Evolutionary conservation across 768 basidiomycete species (phyloP).

Genomic region (Pisolithus orientalis): DNA sequence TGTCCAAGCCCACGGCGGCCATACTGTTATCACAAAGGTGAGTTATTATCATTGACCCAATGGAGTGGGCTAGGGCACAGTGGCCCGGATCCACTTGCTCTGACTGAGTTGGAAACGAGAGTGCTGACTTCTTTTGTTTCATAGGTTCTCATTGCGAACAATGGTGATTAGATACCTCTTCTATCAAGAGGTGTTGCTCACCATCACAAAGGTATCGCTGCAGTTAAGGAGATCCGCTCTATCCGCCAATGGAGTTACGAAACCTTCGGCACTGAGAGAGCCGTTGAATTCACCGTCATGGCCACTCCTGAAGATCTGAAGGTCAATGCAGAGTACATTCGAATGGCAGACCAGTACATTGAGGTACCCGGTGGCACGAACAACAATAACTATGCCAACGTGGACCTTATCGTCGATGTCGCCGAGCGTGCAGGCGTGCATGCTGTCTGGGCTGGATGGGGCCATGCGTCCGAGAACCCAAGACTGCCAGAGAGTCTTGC

Average conservation of each 20-base stretch:
- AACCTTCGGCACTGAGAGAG: conserved; percentile 93
- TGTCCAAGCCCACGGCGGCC: conserved; percentile 85
- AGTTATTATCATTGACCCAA: conserved; percentile 10
- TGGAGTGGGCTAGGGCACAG: neutral
- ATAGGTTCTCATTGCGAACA: conserved; percentile 97
- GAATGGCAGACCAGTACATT: conserved; percentile 99
- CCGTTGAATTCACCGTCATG: conserved; percentile 99
- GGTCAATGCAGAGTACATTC: conserved; percentile 99
- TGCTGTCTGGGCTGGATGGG: conserved; percentile 99
- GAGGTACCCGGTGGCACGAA: conserved; percentile 98
- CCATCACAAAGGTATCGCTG: conserved; percentile 76
- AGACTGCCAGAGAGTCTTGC: conserved; percentile 90
- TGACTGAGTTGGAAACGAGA: neutral
- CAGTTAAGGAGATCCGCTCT: conserved; percentile 98
- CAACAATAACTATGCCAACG: conserved; percentile 99
- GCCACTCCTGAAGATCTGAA: conserved; percentile 98
- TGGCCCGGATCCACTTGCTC: conserved; percentile 12
- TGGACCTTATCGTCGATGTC: conserved; percentile 97
- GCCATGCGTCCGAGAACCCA: conserved; percentile 98
- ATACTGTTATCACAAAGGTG: conserved; percentile 98
- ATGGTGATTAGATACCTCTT: conserved; percentile 47
- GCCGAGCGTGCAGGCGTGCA: conserved; percentile 97
- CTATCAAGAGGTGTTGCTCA: conserved; percentile 15
- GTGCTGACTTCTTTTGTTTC: neutral
- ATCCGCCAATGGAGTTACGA: conserved; percentile 99